These are phyloP conservation scores for Auricularia cornea DNA, from an alignment of 768 basidiomycete genomes.

Conservation along the genomic window DNA sequence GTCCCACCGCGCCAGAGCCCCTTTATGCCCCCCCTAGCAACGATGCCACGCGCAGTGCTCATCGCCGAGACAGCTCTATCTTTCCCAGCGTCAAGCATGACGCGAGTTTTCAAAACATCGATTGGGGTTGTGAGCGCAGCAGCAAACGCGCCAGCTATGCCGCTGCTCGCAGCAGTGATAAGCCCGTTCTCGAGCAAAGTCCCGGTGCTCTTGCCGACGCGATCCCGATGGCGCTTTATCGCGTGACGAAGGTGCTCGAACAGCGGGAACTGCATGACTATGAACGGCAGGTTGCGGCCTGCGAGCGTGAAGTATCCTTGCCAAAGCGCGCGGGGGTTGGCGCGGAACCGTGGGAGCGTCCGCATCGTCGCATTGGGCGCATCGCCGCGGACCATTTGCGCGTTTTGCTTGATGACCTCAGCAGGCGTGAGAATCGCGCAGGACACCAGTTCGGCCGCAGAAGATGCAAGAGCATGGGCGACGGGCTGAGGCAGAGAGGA, in stretches of 20 bases:
- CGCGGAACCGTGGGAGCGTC: background rate
- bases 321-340: background rate
- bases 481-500: background rate
- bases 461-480: background rate
- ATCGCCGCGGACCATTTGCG: background rate
- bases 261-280: conserved; percentile 89
- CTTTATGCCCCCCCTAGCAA: background rate
- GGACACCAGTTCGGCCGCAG: background rate
- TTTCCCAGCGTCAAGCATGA: conserved; percentile 55
- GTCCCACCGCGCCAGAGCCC: background rate
- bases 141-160: conserved; percentile 82
- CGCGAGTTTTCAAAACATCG: conserved; percentile 93
- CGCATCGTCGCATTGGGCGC: background rate
- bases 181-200: conserved; percentile 44
- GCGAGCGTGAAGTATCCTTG: background rate
- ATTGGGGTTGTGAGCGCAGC: conserved; percentile 89
- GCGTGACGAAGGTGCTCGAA: conserved; percentile 80
- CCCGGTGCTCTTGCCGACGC: conserved; percentile 50
- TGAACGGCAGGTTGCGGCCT: conserved; percentile 77
- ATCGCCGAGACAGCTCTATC: background rate
- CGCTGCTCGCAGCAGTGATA: conserved; percentile 68
- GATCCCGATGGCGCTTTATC: conserved; percentile 44
- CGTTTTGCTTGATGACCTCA: background rate
- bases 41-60: background rate
- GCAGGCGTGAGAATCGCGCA: background rate